These are phyloP conservation scores for Dactylonectria macrodidyma DNA, from an alignment of 2,329 filamentous ascomycete species.

Conservation along the genomic window DNA sequence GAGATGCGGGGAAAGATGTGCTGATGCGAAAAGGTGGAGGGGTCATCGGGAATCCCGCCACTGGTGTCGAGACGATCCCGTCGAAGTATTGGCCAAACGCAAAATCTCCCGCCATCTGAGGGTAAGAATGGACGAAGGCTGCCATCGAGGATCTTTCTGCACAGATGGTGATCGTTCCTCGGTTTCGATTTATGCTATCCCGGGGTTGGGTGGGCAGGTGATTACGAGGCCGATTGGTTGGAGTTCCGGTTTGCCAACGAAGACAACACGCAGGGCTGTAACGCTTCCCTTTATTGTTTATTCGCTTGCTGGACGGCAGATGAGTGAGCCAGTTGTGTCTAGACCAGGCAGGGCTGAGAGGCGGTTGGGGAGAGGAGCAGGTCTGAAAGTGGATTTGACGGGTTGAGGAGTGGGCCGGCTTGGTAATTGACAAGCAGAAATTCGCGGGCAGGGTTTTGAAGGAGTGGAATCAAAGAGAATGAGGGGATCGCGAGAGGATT, in stretches of 20 bases:
- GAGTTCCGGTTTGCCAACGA: background rate
- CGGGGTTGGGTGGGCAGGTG: background rate
- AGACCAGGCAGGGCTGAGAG: slow-evolving; percentile 11
- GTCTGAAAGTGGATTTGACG: slow-evolving; percentile 14
- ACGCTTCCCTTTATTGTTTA: background rate
- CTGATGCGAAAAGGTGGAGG: slow-evolving; percentile 40
- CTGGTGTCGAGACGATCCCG: slow-evolving; percentile 19
- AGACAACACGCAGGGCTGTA: slow-evolving; percentile 2
- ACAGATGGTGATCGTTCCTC: background rate
- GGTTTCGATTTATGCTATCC: background rate
- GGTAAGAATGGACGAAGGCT: slow-evolving; percentile 20
- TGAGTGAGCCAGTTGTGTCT: slow-evolving; percentile 19
- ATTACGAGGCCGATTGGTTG: background rate
- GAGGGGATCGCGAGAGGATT: background rate
- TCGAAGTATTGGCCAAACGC: slow-evolving; percentile 22
- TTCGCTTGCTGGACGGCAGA: slow-evolving; percentile 12
- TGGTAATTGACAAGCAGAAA: slow-evolving; percentile 19
- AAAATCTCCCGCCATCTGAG: slow-evolving; percentile 11
- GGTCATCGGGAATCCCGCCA: slow-evolving; percentile 37
- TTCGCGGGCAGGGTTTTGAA: slow-evolving; percentile 8
- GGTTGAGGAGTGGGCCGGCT: slow-evolving; percentile 15
- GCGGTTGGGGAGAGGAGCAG: slow-evolving; percentile 19
- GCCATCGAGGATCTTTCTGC: slow-evolving; percentile 14
- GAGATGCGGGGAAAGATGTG: slow-evolving; percentile 40
- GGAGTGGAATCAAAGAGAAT: background rate